Evolutionary conservation across 768 basidiomycete genomes (phyloP).

Genomic region (Suillus cothurnatus): DNA sequence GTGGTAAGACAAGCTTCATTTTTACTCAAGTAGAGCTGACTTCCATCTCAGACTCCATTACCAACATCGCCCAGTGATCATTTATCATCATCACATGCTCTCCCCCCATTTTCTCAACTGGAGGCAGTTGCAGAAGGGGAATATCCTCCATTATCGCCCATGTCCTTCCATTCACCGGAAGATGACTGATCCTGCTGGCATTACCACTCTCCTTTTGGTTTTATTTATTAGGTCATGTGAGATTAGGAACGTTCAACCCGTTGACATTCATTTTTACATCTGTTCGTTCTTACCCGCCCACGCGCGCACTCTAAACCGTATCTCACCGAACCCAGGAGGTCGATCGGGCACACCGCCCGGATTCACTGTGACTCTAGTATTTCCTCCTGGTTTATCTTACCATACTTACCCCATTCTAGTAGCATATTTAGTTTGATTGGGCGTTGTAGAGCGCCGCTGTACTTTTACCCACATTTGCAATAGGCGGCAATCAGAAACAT

Average conservation of each 20-base stretch:
- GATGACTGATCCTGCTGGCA: conserved; percentile 34
- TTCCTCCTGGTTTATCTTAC: conserved; percentile 28
- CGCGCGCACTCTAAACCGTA: conserved; percentile 31
- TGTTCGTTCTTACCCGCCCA: conserved; percentile 27
- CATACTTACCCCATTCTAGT: conserved; percentile 36
- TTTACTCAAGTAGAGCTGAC: conserved; percentile 12
- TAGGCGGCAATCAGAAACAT: conserved; percentile 18
- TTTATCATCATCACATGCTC: conserved; percentile 45
- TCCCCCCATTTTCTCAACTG: conserved; percentile 80
- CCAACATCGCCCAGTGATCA: conserved; percentile 44
- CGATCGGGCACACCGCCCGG: conserved; percentile 8
- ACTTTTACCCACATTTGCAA: conserved; percentile 32
- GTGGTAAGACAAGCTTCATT: conserved; percentile 60
- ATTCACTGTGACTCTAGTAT: conserved; percentile 19
- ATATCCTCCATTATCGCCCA: conserved; percentile 70
- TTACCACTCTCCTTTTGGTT: conserved; percentile 21
- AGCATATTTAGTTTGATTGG: conserved; percentile 30
- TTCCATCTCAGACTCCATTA: conserved; percentile 50
- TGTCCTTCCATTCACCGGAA: conserved; percentile 65
- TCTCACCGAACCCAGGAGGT: conserved; percentile 16
- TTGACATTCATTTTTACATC: conserved; percentile 31
- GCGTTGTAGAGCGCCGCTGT: conserved; percentile 36
- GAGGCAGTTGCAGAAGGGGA: conserved; percentile 84
- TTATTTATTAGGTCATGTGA: conserved; percentile 25
- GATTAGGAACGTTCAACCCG: conserved; percentile 23